Base-by-base conservation (phyloP, 2,329 filamentous ascomycete genomes). In the Pestalotiopsis sp. region DNA sequence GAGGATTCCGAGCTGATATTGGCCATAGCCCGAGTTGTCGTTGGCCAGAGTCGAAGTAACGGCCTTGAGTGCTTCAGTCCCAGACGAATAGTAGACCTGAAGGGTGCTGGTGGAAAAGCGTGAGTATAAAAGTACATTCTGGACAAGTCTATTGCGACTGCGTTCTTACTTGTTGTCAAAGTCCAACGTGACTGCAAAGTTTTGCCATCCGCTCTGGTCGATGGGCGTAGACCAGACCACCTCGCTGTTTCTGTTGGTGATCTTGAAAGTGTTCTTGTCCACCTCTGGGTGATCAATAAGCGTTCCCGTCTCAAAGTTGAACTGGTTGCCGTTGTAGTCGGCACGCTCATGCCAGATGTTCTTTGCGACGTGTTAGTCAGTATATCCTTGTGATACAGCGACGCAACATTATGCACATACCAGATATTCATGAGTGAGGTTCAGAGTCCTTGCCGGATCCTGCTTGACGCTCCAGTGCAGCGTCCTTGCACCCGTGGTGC, bases 141-240 rank as follows among this genome's bases (percentile, higher is more conserved):
- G 4, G n/a, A 52, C 3, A 52, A 20, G 4, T 52, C 11, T 9
- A 20, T 56, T 20, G 17, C 45, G 25, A n/a, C 36, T 14, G 66
- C 66, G 31, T 67, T 74, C 83, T 70, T 77, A 88, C 86, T 89
- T 89, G 72, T 84, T 81, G 56, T 76, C 75, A 71, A 86, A 90
- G 74, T 90, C 84, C 20, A 89, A 77, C 11, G 83, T 86, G 49
- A 89, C 73, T 23, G 86, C 88, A 80, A 90, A 90, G 77, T 90
- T 90, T 76, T 90, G 87, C 87, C 87, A 90, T 20, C 81, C 80
- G 41, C 76, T 79, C 36, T 77, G 73, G 56, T 84, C 82, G 59
- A 88, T 77, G 4, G 79, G 76, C 13, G 79, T 81, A 31, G 78
- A 80, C 80, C 80, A 83, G 52, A 83, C 74, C 73, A 80, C 73